These are phyloP conservation scores for Protomyces arabidopsidicola DNA, from an alignment of 1,139 yeast species.

Conservation along the genomic window DNA sequence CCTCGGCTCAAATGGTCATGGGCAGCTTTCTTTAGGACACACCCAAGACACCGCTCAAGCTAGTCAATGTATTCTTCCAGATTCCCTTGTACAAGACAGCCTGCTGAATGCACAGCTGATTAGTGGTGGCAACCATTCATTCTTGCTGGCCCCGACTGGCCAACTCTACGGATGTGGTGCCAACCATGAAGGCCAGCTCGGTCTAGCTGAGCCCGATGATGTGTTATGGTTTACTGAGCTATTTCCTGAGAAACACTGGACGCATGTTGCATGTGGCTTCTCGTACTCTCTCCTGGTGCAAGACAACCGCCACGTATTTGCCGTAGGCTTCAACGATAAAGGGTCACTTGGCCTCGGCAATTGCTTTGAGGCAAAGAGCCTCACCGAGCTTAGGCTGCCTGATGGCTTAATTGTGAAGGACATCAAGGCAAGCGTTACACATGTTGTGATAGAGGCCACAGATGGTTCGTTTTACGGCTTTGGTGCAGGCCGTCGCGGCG, in stretches of 20 bases:
- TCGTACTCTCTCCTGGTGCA: conserved; percentile 59
- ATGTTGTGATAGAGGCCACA: conserved; percentile 48
- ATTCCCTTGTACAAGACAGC: conserved; percentile 17
- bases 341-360: conserved; percentile 71
- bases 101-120: conserved; percentile 38
- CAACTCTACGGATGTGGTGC: conserved; percentile 57
- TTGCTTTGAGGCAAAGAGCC: background rate
- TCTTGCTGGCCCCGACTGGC: conserved; percentile 55
- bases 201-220: conserved; percentile 33
- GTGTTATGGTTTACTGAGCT: conserved; percentile 27
- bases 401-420: conserved; percentile 35
- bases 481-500: conserved; percentile 80
- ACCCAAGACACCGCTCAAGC: conserved; percentile 30
- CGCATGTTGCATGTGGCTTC: conserved; percentile 62
- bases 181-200: conserved; percentile 56
- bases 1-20: conserved; percentile 33
- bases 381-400: conserved; percentile 33
- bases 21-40: conserved; percentile 30
- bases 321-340: conserved; percentile 59
- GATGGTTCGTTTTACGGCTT: conserved; percentile 60
- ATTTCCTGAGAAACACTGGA: conserved; percentile 21
- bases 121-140: conserved; percentile 87
- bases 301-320: conserved; percentile 44
- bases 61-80: conserved; percentile 20
- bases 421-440: conserved; percentile 53